phyloP scores from a whole-genome alignment of 1,139 yeast genomes.

The Debaryomyces sp. region DNA sequence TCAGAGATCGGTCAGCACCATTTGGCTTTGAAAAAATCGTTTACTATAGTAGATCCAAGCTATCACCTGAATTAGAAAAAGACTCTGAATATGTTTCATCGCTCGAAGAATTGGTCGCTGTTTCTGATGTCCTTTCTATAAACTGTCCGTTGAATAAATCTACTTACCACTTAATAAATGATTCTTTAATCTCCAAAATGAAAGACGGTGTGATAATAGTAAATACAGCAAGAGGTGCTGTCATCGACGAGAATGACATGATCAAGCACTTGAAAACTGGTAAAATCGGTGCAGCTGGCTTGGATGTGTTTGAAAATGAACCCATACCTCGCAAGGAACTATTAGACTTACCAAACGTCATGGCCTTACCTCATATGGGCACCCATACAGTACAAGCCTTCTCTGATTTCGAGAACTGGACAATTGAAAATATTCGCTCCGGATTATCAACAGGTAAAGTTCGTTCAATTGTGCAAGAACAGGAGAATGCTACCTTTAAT shows the following conservation, averaged over 20 bases:
- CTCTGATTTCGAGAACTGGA: background rate
- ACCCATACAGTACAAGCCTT: background rate
- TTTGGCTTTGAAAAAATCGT: slow-evolving; percentile 56
- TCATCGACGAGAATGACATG: background rate
- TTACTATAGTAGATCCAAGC: slow-evolving; percentile 55
- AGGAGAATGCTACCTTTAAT: background rate
- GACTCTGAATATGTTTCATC: slow-evolving; percentile 56
- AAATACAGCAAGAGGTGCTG: background rate
- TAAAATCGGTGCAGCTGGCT: background rate
- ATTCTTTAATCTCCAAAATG: background rate
- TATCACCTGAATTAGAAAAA: slow-evolving; percentile 49
- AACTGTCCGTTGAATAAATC: background rate
- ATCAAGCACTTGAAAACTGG: background rate
- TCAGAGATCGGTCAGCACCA: slow-evolving; percentile 53
- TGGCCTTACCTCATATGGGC: background rate
- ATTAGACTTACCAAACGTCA: background rate
- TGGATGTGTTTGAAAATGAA: background rate
- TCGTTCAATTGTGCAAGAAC: background rate
- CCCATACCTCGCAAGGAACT: background rate
- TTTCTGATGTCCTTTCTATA: slow-evolving; percentile 20
- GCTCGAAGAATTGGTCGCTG: slow-evolving; percentile 50
- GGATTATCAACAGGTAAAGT: background rate
- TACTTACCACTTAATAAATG: background rate
- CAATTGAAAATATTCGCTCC: background rate
- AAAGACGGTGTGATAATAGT: background rate